These are phyloP conservation scores for Cyathus striatus DNA, from an alignment of 768 basidiomycete genomes.

Conservation along the genomic window DNA sequence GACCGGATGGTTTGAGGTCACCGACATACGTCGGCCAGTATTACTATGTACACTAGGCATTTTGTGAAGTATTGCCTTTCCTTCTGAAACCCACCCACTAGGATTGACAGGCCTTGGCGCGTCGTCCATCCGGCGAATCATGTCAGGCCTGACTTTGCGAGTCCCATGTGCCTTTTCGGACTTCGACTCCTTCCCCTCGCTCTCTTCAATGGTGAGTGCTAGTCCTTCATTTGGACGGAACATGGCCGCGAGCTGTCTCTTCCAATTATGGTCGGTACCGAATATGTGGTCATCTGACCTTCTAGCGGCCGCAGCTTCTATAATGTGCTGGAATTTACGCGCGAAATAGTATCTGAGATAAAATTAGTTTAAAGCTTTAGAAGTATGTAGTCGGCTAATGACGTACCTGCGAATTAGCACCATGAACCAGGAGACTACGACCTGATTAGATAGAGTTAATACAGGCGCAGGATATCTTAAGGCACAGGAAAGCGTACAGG, in stretches of 20 bases:
- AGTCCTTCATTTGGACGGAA: constrained; percentile 6
- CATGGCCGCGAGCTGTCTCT: constrained; percentile 13
- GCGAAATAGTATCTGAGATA: constrained; percentile 60
- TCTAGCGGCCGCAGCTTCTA: constrained; percentile 36
- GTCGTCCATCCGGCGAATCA: constrained; percentile 73
- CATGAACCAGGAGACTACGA: constrained; percentile 79
- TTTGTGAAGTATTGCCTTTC: constrained; percentile 17
- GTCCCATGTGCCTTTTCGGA: constrained; percentile 16
- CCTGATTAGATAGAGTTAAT: constrained; percentile 29
- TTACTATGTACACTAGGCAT: too few relatives aligned
- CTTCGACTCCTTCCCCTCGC: background rate
- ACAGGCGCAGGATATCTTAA: constrained; percentile 3
- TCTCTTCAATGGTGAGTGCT: constrained; percentile 8
- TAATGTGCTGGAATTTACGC: constrained; percentile 56
- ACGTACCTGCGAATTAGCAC: constrained; percentile 70
- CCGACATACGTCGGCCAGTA: too few relatives aligned
- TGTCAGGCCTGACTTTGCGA: constrained; percentile 53
- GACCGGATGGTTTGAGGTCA: background rate
- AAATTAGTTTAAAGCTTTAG: constrained; percentile 2
- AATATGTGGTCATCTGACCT: constrained; percentile 14
- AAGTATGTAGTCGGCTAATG: constrained; percentile 1
- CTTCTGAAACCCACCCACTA: constrained; percentile 64
- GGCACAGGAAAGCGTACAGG: constrained; percentile 48
- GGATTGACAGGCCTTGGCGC: constrained; percentile 69
- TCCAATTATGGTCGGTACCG: constrained; percentile 17